Evolutionary conservation across 371 early-diverging fungal genomes (phyloP).

Genomic region (Apophysomyces sp.): DNA sequence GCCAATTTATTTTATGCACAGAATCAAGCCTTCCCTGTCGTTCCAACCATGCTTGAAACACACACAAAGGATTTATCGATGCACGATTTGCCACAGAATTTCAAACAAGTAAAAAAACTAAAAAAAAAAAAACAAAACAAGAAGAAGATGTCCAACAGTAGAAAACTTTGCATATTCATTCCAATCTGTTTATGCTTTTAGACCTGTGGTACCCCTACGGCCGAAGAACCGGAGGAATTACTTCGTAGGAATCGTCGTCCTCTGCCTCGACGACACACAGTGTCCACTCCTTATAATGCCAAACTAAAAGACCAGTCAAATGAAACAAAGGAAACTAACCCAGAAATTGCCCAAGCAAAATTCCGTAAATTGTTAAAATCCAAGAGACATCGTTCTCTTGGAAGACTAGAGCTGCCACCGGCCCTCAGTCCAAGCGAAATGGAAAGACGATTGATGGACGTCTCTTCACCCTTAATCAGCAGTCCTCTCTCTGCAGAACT

Average conservation of each 20-base stretch:
- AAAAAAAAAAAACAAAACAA: not conserved
- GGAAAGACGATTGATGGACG: constrained; percentile 1
- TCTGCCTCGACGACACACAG: constrained; percentile 48
- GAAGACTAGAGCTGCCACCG: constrained; percentile 29
- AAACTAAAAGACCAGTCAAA: not conserved
- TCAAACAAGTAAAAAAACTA: not conserved
- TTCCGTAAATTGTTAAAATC: constrained; percentile 32
- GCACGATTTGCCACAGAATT: not conserved
- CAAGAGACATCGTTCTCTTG: constrained; percentile 38
- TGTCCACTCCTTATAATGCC: constrained; percentile 36
- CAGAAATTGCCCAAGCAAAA: constrained; percentile 12
- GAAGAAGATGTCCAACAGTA: too few species aligned
- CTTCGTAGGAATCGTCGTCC: constrained; percentile 8
- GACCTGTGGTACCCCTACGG: not conserved
- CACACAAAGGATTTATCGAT: not conserved
- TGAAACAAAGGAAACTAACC: not conserved
- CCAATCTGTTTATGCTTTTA: not conserved
- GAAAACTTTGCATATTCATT: too few species aligned
- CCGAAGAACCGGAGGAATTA: not conserved
- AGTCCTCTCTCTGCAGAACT: not conserved
- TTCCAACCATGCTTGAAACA: not conserved
- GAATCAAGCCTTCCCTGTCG: not conserved
- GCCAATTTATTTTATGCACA: not conserved
- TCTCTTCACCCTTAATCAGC: not conserved
- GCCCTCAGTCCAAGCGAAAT: constrained; percentile 5